Conservation (phyloP, 2,329 filamentous ascomycete genomes). For the Hypoxylon sp. region DNA sequence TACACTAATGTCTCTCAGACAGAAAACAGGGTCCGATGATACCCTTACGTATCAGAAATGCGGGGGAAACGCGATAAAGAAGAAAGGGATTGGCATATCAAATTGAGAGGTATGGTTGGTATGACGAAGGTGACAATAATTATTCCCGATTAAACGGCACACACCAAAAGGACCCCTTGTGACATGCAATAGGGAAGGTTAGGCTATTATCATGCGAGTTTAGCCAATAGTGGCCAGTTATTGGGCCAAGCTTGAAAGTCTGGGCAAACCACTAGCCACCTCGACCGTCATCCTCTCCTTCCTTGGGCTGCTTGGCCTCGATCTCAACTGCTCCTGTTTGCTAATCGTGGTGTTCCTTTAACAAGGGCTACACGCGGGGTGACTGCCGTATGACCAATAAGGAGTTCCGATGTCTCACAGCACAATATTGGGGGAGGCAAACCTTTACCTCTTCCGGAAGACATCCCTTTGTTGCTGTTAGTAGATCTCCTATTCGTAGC, state of each 20-base stretch:
- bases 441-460: slow-evolving; percentile 34
- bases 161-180: slow-evolving; percentile 17
- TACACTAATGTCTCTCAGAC: neutral
- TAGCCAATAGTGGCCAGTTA: slow-evolving; percentile 6
- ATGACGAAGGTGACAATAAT: slow-evolving; percentile 29
- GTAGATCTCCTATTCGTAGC: slow-evolving; percentile 11
- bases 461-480: slow-evolving; percentile 23
- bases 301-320: slow-evolving; percentile 27
- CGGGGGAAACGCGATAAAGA: slow-evolving; percentile 10
- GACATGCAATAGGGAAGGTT: slow-evolving; percentile 23
- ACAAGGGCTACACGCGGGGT: slow-evolving; percentile 20
- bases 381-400: slow-evolving; percentile 35
- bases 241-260: slow-evolving; percentile 19
- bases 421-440: slow-evolving; percentile 35
- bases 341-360: slow-evolving; percentile 26
- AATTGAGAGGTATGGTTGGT: slow-evolving; percentile 9
- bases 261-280: slow-evolving; percentile 14
- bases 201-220: slow-evolving; percentile 20
- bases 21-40: slow-evolving; percentile 14
- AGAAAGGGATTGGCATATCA: slow-evolving; percentile 16
- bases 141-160: slow-evolving; percentile 7
- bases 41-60: slow-evolving; percentile 23
- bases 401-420: slow-evolving; percentile 26
- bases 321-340: slow-evolving; percentile 23
- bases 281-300: slow-evolving; percentile 25